Percentiles rank a stretch among this genome's conserved stretches.
Conservation (phyloP, 2,329 filamentous ascomycete species). For the Colletotrichum musae region DNA sequence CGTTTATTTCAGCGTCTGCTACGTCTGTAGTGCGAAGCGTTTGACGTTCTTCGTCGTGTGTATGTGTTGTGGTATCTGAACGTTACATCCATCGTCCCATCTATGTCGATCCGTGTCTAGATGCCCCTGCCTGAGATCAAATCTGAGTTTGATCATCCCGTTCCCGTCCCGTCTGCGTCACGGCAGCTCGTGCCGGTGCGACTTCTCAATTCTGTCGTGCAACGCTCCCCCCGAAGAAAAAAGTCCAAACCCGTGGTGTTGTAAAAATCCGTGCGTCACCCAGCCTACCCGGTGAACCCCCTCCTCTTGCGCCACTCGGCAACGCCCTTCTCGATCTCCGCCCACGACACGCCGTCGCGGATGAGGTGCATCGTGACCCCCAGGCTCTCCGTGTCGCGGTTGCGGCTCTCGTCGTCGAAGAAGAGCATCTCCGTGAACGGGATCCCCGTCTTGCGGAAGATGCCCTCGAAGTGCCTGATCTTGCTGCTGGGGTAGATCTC, state of each 20-base stretch:
- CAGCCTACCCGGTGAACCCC: constrained; percentile 53
- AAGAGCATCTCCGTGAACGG: constrained; percentile 90
- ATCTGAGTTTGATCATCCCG: constrained; percentile 19
- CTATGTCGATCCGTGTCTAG: constrained; percentile 12
- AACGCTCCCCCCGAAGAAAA: background rate
- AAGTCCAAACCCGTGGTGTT: too few species aligned
- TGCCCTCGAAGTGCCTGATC: constrained; percentile 84
- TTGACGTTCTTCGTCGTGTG: too few species aligned
- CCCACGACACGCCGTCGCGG: constrained; percentile 81
- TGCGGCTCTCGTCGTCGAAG: constrained; percentile 93
- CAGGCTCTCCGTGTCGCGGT: constrained; percentile 83
- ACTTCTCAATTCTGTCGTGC: background rate
- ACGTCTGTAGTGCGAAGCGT: too few species aligned
- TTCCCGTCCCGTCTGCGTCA: background rate
- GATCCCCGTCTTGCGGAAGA: constrained; percentile 80
- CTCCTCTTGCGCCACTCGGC: constrained; percentile 84
- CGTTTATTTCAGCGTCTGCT: background rate
- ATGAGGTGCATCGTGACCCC: constrained; percentile 91
- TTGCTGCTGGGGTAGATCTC: constrained; percentile 86
- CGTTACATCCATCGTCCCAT: too few species aligned
- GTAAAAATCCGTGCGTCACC: too few species aligned
- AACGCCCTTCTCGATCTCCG: constrained; percentile 85
- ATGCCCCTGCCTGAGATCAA: background rate
- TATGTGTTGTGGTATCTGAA: too few species aligned
- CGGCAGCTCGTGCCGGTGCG: background rate